Evolutionary conservation across 2,329 filamentous ascomycete genomes (phyloP).

Genomic region (Drechmeria coniospora): DNA sequence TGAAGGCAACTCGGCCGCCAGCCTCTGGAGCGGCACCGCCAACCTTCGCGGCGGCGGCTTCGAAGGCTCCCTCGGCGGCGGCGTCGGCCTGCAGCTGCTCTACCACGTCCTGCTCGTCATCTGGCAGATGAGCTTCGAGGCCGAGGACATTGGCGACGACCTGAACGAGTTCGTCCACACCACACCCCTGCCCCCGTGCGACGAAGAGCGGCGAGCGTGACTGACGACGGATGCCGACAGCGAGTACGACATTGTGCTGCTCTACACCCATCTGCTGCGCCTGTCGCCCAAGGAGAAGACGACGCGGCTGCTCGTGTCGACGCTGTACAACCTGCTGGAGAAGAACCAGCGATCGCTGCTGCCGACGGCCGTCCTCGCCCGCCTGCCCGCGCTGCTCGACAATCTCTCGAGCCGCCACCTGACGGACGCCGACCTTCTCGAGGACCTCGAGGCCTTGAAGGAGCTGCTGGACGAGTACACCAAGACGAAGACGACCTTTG

Average conservation of each 20-base stretch:
- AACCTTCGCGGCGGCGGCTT: constrained; percentile 43
- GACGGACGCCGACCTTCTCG: constrained; percentile 47
- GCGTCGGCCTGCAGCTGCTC: constrained; percentile 79
- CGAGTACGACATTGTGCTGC: constrained; percentile 79
- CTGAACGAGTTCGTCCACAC: constrained; percentile 62
- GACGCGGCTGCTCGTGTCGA: constrained; percentile 77
- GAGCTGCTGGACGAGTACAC: constrained; percentile 52
- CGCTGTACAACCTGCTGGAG: constrained; percentile 69
- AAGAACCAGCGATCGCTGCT: constrained; percentile 58
- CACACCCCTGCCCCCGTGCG: too few species aligned
- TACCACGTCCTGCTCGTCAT: constrained; percentile 88
- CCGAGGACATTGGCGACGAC: constrained; percentile 54
- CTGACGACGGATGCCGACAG: constrained; percentile 25
- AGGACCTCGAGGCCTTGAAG: constrained; percentile 45
- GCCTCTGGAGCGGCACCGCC: constrained; percentile 43
- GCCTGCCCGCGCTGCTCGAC: constrained; percentile 54
- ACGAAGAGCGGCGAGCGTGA: too few species aligned
- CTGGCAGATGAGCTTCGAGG: constrained; percentile 96
- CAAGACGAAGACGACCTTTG: constrained; percentile 61
- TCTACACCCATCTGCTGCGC: constrained; percentile 84
- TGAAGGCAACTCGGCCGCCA: constrained; percentile 46
- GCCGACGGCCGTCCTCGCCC: constrained; percentile 72
- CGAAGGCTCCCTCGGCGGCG: constrained; percentile 53
- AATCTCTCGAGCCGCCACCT: constrained; percentile 48
- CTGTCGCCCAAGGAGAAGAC: constrained; percentile 97